A percentile compares a stretch with the other conserved stretches of the same genome.
These are phyloP conservation scores for Sanguinoderma infundibulare DNA, from an alignment of 1,284 basidiomycete species.

Conservation along the genomic window DNA sequence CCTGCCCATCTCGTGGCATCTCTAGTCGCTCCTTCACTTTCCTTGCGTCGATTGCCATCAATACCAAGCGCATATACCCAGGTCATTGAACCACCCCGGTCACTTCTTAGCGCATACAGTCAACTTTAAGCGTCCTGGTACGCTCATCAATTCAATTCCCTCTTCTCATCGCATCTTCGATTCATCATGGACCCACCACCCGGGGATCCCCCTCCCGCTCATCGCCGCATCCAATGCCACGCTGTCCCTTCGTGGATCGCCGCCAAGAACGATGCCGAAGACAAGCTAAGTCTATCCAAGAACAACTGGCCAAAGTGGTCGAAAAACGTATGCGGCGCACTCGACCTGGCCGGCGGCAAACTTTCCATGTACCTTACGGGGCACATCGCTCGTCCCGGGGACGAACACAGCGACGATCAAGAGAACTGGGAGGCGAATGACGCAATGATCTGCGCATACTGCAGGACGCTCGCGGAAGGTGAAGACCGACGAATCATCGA, in stretches of 20 bases:
- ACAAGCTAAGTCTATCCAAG: not conserved
- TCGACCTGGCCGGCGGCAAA: not conserved
- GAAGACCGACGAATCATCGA: not conserved
- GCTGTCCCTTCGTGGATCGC: not conserved
- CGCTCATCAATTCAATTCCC: too few relatives aligned
- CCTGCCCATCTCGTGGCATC: too few relatives aligned
- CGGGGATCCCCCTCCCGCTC: too few relatives aligned
- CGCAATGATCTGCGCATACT: not conserved
- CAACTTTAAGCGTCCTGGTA: too few relatives aligned
- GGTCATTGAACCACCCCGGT: too few relatives aligned
- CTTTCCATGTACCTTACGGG: not conserved
- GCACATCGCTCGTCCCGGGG: not conserved
- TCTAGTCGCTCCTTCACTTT: too few relatives aligned
- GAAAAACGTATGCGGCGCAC: not conserved
- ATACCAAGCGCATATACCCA: too few relatives aligned
- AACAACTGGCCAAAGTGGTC: not conserved
- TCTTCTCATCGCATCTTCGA: too few relatives aligned
- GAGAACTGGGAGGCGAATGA: not conserved
- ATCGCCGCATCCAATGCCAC: too few relatives aligned
- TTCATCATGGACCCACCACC: too few relatives aligned
- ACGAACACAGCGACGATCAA: not conserved
- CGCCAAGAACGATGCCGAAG: not conserved
- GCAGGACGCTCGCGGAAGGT: not conserved
- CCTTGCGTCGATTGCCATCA: too few relatives aligned
- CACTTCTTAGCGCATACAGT: too few relatives aligned